These are phyloP conservation scores for Saraca asoca DNA, from an alignment of 331 rosid species.

Conservation along the genomic window DNA sequence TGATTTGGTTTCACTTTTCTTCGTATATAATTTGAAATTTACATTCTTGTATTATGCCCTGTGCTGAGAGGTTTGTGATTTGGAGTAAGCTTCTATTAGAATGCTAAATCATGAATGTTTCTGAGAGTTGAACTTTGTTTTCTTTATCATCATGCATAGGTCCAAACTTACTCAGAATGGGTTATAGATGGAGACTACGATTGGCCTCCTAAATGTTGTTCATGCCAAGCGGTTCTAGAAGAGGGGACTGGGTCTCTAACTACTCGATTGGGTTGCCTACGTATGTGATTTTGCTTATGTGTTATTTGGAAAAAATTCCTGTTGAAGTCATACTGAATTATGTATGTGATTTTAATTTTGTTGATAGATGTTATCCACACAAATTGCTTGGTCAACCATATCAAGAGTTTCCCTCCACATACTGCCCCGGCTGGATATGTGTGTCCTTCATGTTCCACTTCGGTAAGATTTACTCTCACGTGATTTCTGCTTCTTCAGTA, in stretches of 20 bases:
- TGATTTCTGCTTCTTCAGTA: slow-evolving; percentile 29
- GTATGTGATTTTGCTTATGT: slow-evolving; percentile 61
- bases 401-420: slow-evolving; percentile 90
- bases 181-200: slow-evolving; percentile 94
- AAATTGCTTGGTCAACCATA: slow-evolving; percentile 83
- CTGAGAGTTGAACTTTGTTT: slow-evolving; percentile 27
- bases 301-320: slow-evolving; percentile 19
- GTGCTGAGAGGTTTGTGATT: background rate
- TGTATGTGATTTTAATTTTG: slow-evolving; percentile 33
- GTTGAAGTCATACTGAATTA: slow-evolving; percentile 23
- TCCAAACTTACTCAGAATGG: slow-evolving; percentile 96
- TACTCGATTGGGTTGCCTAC: slow-evolving; percentile 96
- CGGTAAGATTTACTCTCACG: slow-evolving; percentile 57
- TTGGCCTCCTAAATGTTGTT: slow-evolving; percentile 96
- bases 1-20: background rate
- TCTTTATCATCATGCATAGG: slow-evolving; percentile 48
- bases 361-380: slow-evolving; percentile 81
- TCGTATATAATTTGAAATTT: background rate
- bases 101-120: slow-evolving; percentile 20
- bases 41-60: too few species aligned
- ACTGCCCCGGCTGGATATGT: slow-evolving; percentile 98
- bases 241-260: slow-evolving; percentile 70
- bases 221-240: slow-evolving; percentile 69
- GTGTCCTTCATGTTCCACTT: slow-evolving; percentile 83
- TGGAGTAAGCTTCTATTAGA: background rate